Percentiles rank a stretch among this genome's conserved stretches.
phyloP scores from a whole-genome alignment of 352 stramenopile species.

The Pilasporangium apinafurcum region DNA sequence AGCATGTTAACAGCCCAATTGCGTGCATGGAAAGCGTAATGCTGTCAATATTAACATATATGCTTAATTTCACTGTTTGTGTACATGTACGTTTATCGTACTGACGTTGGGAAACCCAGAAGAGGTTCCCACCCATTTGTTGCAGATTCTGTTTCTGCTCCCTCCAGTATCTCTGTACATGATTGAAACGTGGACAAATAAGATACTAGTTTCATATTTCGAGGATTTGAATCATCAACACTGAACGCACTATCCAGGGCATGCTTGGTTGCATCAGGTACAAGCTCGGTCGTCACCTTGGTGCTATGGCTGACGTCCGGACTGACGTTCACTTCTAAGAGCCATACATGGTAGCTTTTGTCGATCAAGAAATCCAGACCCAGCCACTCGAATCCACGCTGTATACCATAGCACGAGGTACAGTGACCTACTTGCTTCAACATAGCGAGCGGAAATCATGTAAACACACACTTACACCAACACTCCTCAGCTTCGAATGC shows the following conservation, averaged over 20 bases:
- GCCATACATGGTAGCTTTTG: slow-evolving; percentile 40
- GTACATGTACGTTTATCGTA: too few relatives aligned
- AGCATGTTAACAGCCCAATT: slow-evolving; percentile 44
- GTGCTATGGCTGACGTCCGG: slow-evolving; percentile 84
- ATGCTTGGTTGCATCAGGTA: slow-evolving; percentile 42
- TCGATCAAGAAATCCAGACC: slow-evolving; percentile 82
- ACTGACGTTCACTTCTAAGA: slow-evolving; percentile 86
- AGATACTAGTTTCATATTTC: too few relatives aligned
- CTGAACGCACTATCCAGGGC: slow-evolving; percentile 31
- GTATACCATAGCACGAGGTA: neutral
- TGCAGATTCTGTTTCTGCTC: neutral
- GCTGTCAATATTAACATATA: too few relatives aligned
- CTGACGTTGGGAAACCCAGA: slow-evolving; percentile 25
- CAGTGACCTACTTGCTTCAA: neutral
- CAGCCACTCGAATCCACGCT: slow-evolving; percentile 83
- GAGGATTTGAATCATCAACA: too few relatives aligned
- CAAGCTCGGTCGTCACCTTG: slow-evolving; percentile 36
- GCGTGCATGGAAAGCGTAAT: slow-evolving; percentile 7
- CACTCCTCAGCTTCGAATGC: slow-evolving; percentile 26
- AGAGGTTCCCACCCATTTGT: slow-evolving; percentile 6
- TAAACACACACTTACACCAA: slow-evolving; percentile 34
- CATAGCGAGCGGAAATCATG: neutral
- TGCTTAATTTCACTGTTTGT: too few relatives aligned
- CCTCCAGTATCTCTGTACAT: slow-evolving; percentile 6
- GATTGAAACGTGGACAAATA: neutral